Percentiles rank a stretch among this genome's conserved stretches.
Evolutionary conservation across 257 asterid species (phyloP).

Genomic region (Solanum chilense): DNA sequence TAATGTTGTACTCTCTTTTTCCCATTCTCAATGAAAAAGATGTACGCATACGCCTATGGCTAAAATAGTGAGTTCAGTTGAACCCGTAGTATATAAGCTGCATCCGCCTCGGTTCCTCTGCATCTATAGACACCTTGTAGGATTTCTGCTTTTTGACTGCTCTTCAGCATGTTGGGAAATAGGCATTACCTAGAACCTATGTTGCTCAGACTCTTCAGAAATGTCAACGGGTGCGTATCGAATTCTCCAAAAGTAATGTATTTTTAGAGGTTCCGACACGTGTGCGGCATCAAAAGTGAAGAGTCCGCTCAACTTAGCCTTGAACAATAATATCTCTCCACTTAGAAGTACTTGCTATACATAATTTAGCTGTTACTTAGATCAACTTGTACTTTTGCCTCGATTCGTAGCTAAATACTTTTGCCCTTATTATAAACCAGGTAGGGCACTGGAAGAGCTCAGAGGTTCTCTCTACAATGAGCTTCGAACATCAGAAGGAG

Average conservation of each 20-base stretch:
- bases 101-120: not conserved
- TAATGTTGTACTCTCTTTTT: not conserved
- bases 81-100: not conserved
- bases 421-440: constrained; percentile 14
- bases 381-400: not conserved
- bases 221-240: too few relatives aligned
- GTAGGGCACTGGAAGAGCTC: constrained; percentile 80
- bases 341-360: not conserved
- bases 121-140: not conserved
- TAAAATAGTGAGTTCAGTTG: not conserved
- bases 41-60: too few relatives aligned
- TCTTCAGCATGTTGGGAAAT: not conserved
- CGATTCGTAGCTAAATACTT: not conserved
- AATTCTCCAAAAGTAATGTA: too few relatives aligned
- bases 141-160: not conserved
- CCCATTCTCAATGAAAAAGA: not conserved
- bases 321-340: not conserved
- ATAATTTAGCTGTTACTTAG: not conserved
- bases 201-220: too few relatives aligned
- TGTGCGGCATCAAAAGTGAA: too few relatives aligned
- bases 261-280: too few relatives aligned
- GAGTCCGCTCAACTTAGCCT: too few relatives aligned
- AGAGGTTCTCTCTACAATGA: constrained; percentile 60
- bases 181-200: not conserved
- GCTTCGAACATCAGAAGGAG: constrained; percentile 73